Evolutionary conservation across 2,329 filamentous ascomycete genomes (phyloP), one percentile per base, ranked within the genome.

Genomic region (Apiospora marii): DNA sequence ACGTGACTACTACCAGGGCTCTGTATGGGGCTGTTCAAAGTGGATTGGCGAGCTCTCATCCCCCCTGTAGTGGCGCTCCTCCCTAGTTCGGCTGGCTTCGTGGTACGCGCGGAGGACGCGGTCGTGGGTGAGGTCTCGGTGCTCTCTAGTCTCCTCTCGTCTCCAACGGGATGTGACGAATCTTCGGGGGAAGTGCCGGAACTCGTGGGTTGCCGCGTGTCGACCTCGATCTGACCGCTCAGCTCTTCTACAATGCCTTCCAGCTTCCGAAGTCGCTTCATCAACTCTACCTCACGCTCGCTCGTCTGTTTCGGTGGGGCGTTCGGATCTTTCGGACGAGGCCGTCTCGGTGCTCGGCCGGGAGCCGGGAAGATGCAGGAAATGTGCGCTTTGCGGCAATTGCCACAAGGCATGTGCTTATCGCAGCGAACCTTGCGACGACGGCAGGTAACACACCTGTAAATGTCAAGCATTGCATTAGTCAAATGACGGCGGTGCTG

Each of bases 311-410:
- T 88, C n/a, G 85, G 82, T 27, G 86, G 83, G 70, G 89, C 90
- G 78, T 92, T 92, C 7, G 90, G 89, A 67, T 92, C 88, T 78
- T 92, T 93, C 43, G 87, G 85, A 24, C 91, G 87, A 73, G 89
- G 87, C 76, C 92, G 91, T 58, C 92, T 87, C 13, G 92, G 92
- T 7, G 92, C 92, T 71, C 93, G 88, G 13, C 92, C 93, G 0
- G 93, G 93, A 2, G 92, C 91, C 1, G 93, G 93, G 79, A 93
- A 95, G 68, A 94, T 84, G 81, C 93, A 95, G 76, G 92, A 89
- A 72, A 92, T 92, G 76, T 91, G 85, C 53, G 91, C 92, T 75
- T 92, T 89, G 58, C 89, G 88, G 80, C 93, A 95, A 80, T 95
- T 94, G 77, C 90, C 90, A 81, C 93, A 95, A 22, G 92, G 92